Conservation (phyloP, 108 stramenopile species). For the Cyclotella distinguenda region DNA sequence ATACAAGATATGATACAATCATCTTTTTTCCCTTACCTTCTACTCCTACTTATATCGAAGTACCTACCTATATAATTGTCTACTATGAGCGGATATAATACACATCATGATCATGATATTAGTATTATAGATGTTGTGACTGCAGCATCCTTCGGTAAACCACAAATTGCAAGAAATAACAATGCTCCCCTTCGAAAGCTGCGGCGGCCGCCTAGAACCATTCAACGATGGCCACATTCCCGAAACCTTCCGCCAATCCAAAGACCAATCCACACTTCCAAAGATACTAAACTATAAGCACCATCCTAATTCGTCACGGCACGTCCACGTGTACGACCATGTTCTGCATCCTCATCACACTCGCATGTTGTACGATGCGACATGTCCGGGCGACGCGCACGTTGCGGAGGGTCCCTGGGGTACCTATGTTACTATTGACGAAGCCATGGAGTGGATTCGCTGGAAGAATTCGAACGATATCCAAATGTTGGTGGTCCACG, state of each 20-base stretch:
- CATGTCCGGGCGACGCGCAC: neutral
- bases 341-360: slow-evolving; percentile 23
- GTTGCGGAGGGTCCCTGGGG: slow-evolving; percentile 58
- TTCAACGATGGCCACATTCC: slow-evolving; percentile 73
- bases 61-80: too few species aligned
- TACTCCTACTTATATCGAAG: too few species aligned
- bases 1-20: neutral
- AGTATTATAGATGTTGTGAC: too few species aligned
- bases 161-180: too few species aligned
- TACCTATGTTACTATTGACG: slow-evolving; percentile 64
- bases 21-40: neutral
- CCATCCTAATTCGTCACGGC: neutral
- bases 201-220: slow-evolving; percentile 36
- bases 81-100: too few species aligned
- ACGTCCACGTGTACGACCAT: slow-evolving; percentile 39
- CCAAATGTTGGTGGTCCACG: neutral
- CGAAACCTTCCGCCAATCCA: slow-evolving; percentile 43
- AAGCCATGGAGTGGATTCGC: slow-evolving; percentile 49
- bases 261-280: neutral
- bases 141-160: too few species aligned
- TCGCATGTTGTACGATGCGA: slow-evolving; percentile 35
- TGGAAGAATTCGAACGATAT: neutral
- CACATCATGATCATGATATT: too few species aligned
- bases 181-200: slow-evolving; percentile 32
- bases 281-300: slow-evolving; percentile 24